Evolutionary conservation across 2,329 filamentous ascomycete genomes (phyloP), one percentile per base, ranked within the genome.

Genomic region (Aspergillus sojae): DNA sequence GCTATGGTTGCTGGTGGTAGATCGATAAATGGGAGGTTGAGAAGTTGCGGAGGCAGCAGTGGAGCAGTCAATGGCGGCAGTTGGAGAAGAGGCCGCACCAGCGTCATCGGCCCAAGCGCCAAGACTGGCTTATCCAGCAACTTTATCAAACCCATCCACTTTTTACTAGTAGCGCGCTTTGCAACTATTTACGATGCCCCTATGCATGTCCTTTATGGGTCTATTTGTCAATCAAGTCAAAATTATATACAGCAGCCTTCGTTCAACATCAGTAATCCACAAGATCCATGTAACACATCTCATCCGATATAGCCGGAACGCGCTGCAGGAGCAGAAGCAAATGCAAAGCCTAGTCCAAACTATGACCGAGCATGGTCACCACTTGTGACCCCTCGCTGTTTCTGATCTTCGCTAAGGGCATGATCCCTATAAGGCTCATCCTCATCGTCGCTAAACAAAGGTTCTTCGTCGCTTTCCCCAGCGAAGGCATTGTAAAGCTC

Each of bases 401-500:
- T 62, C n/a, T 64, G 67, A 56, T 71, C 69, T 30, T 68, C 69
- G 59, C 72, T 72, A 32, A 61, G 66, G 41, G 67, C 46, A 34
- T 70, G 71, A 62, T 79, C 77, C 55, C 65, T 72, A 60, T 79
- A 79, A 4, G 74, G 71, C n/a, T 70, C 76, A 45, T 75, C 75
- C 34, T 80, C 81, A 4, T 76, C 77, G 45, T 78, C 79, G 67
- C 80, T 83, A 65, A 87, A 80, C 46, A 87, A 55, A 39, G 68
- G 72, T 63, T 91, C 89, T 61, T 92, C 91, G 62, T 95, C 94
- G 62, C 94, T 94, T 58, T 93, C 94, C 19, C 92, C 94, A 0
- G 95, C 95, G 83, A 99, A 99, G 5, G 95, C 95, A 82, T 99
- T 95, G 77, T 99, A 99, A 52, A 99, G 81, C 81, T 98, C 94